Conservation (phyloP, 768 basidiomycete genomes). For the Crucibulum laeve region DNA sequence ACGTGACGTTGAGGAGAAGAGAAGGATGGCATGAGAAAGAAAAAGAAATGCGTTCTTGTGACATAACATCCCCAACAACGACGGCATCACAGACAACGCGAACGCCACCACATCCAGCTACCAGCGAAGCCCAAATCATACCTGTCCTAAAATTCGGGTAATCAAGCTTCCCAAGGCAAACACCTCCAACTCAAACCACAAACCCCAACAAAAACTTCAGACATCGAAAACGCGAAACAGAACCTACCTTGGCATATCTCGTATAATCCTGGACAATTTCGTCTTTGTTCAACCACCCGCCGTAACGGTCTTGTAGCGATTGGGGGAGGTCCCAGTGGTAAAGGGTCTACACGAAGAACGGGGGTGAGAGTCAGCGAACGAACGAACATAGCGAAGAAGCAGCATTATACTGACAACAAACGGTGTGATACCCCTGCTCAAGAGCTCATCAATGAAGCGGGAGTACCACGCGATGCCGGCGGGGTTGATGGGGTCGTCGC, state of each 20-base stretch:
- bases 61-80: too few species aligned
- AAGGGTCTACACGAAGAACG: conserved; percentile 42
- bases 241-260: conserved; percentile 49
- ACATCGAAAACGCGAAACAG: too few species aligned
- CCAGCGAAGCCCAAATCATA: too few species aligned
- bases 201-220: too few species aligned
- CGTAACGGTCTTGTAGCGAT: conserved; percentile 66
- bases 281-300: conserved; percentile 67
- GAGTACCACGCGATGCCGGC: conserved; percentile 66
- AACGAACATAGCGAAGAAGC: neutral
- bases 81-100: too few species aligned
- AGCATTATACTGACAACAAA: conserved; percentile 40
- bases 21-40: too few species aligned
- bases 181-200: too few species aligned
- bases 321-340: conserved; percentile 82
- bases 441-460: conserved; percentile 60
- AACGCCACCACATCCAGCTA: too few species aligned
- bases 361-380: neutral
- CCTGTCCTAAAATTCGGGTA: too few species aligned
- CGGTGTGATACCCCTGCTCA: conserved; percentile 56
- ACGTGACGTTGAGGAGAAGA: too few species aligned
- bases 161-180: too few species aligned
- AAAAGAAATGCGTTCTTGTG: too few species aligned
- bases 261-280: conserved; percentile 66
- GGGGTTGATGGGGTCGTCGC: conserved; percentile 60